A percentile compares a stretch with the other conserved stretches of the same genome.
phyloP scores from a whole-genome alignment of 2,329 filamentous ascomycete species.

The Neoascochyta sp. region DNA sequence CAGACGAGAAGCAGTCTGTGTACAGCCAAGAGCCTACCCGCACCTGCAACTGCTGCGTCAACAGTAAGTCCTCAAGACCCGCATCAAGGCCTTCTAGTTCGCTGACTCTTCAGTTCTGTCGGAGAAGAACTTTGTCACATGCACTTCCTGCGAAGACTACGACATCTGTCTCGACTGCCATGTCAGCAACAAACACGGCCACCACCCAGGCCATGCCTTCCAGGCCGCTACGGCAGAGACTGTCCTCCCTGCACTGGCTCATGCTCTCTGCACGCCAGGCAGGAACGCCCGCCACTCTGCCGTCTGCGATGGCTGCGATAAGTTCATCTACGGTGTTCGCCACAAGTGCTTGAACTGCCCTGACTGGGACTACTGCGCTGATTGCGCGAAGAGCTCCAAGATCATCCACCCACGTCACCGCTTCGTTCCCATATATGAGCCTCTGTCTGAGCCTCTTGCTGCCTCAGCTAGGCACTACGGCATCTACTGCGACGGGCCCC shows the following conservation, averaged over 20 bases:
- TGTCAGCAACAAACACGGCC: conserved; percentile 71
- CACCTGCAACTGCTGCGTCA: conserved; percentile 70
- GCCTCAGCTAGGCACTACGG: conserved; percentile 64
- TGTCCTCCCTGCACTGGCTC: conserved; percentile 54
- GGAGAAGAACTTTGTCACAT: conserved; percentile 80
- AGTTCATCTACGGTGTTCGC: conserved; percentile 79
- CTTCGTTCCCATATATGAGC: conserved; percentile 83
- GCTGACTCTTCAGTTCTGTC: conserved; percentile 54
- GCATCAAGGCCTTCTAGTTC: background rate
- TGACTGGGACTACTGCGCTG: conserved; percentile 91
- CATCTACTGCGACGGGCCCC: conserved; percentile 91
- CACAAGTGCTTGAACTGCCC: conserved; percentile 97
- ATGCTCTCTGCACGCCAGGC: conserved; percentile 69
- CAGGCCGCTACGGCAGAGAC: conserved; percentile 62
- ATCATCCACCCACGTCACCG: conserved; percentile 77
- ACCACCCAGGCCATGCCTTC: conserved; percentile 86
- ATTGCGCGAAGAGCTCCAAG: conserved; percentile 65
- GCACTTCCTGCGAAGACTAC: conserved; percentile 79
- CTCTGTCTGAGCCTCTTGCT: conserved; percentile 51
- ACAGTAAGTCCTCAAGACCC: conserved; percentile 44
- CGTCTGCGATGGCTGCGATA: conserved; percentile 91
- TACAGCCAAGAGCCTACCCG: conserved; percentile 47
- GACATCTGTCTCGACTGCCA: conserved; percentile 89
- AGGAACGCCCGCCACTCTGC: conserved; percentile 80
- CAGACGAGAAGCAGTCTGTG: conserved; percentile 44